These are phyloP conservation scores for Neonectria punicea DNA, from an alignment of 2,329 filamentous ascomycete species.

Conservation along the genomic window DNA sequence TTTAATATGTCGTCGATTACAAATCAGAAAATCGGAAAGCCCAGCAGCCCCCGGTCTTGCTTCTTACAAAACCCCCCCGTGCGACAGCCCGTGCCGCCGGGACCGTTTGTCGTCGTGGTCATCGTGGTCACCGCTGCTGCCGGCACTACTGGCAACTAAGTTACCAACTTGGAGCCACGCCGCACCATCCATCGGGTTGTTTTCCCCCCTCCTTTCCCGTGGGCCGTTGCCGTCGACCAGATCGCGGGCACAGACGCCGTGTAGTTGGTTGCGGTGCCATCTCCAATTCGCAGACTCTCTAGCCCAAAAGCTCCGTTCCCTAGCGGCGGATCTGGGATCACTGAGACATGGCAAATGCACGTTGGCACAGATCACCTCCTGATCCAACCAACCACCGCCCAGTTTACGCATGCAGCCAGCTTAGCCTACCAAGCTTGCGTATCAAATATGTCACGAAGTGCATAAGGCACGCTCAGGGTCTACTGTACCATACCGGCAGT, in stretches of 20 bases:
- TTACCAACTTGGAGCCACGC: not conserved
- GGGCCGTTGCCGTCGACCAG: too few relatives aligned
- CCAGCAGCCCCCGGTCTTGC: not conserved
- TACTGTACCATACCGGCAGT: too few relatives aligned
- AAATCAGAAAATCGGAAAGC: conserved; percentile 41
- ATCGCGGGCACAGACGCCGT: conserved; percentile 3
- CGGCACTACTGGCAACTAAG: too few relatives aligned
- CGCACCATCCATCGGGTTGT: not conserved
- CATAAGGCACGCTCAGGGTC: too few relatives aligned
- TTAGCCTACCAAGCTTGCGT: conserved; percentile 10
- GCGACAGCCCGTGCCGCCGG: not conserved
- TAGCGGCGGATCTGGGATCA: conserved; percentile 10
- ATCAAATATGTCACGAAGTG: not conserved
- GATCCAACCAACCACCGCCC: conserved; percentile 12
- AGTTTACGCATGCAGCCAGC: conserved; percentile 3
- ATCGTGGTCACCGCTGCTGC: not conserved
- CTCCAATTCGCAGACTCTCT: not conserved
- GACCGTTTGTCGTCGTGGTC: not conserved
- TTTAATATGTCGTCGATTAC: conserved; percentile 46
- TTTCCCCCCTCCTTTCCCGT: not conserved
- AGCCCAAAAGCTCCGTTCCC: not conserved
- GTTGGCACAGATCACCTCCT: conserved; percentile 20
- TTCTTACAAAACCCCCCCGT: not conserved
- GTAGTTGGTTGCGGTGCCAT: not conserved
- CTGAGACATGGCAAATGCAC: conserved; percentile 7